Percentiles rank a stretch among this genome's conserved stretches.
Conservation (phyloP, 2,329 filamentous ascomycete species). For the Nakataea oryzae region DNA sequence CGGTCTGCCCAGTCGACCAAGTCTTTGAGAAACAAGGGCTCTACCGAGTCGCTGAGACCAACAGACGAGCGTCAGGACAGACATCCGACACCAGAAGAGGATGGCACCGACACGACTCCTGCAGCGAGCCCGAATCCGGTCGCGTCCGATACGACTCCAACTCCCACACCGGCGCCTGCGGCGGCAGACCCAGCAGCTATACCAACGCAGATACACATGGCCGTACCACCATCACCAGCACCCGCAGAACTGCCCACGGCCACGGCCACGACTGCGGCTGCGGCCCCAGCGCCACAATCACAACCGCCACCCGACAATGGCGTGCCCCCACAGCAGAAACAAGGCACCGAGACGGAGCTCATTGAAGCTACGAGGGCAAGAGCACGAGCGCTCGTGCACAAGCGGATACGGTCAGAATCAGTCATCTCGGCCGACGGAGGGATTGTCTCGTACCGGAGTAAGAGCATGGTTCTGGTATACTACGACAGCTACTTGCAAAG, state of each 20-base stretch:
- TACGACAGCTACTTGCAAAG: slow-evolving; percentile 84
- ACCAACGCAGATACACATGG: not conserved
- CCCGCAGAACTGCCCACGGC: not conserved
- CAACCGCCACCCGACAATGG: not conserved
- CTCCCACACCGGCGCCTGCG: slow-evolving; percentile 18
- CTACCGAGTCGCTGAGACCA: slow-evolving; percentile 1
- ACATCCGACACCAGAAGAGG: not conserved
- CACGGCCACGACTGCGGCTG: not conserved
- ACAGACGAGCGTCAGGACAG: not conserved
- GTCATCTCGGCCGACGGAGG: slow-evolving; percentile 37
- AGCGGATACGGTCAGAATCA: slow-evolving; percentile 36
- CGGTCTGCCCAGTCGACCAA: not conserved
- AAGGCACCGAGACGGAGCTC: slow-evolving; percentile 30
- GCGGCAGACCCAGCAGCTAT: slow-evolving; percentile 15
- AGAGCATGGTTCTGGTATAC: slow-evolving; percentile 76
- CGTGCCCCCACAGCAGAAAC: slow-evolving; percentile 21
- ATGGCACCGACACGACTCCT: not conserved
- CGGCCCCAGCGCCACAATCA: not conserved
- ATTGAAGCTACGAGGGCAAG: slow-evolving; percentile 32
- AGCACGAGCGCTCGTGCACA: slow-evolving; percentile 36
- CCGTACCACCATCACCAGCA: not conserved
- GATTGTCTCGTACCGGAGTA: slow-evolving; percentile 51
- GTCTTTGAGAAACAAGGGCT: not conserved
- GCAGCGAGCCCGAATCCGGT: too few species aligned
- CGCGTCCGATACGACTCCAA: not conserved